A percentile compares a stretch with the other conserved stretches of the same genome.
Evolutionary conservation across 768 basidiomycete species (phyloP).

Genomic region (Galerina sulciceps): DNA sequence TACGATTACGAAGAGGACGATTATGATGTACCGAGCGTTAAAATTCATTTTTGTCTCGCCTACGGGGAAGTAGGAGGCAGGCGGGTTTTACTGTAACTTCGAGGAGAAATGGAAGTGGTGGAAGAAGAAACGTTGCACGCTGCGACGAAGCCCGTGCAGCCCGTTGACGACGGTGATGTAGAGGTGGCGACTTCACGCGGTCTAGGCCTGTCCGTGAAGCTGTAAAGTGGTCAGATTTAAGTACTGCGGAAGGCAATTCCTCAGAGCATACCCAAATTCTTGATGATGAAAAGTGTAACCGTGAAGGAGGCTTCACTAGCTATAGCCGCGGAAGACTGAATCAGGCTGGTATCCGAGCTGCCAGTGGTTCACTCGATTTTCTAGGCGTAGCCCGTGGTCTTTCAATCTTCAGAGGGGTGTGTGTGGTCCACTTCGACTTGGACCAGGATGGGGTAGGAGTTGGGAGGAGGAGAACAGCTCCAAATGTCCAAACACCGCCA

Average conservation of each 20-base stretch:
- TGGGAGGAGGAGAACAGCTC: too few species aligned
- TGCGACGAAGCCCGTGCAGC: too few species aligned
- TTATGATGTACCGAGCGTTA: constrained; percentile 35
- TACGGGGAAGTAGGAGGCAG: neutral
- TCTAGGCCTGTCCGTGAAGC: too few species aligned
- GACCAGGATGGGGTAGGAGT: too few species aligned
- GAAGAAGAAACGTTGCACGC: neutral
- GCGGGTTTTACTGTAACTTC: neutral
- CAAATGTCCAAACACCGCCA: too few species aligned
- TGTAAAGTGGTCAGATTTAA: too few species aligned
- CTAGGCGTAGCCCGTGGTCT: too few species aligned
- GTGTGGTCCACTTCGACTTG: too few species aligned
- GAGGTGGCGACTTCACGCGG: neutral
- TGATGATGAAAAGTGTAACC: neutral
- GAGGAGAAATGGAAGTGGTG: neutral
- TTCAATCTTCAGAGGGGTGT: too few species aligned
- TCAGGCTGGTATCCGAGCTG: neutral
- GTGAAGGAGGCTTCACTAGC: neutral
- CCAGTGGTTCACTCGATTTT: too few species aligned
- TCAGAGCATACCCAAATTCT: too few species aligned
- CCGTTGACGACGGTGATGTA: neutral
- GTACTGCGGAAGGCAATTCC: too few species aligned
- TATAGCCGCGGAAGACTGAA: neutral
- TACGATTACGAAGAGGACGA: constrained; percentile 37
- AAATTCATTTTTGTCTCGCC: constrained; percentile 30